Base-by-base conservation (phyloP, 1,284 basidiomycete genomes). In the Fomitopsis schrenkii region DNA sequence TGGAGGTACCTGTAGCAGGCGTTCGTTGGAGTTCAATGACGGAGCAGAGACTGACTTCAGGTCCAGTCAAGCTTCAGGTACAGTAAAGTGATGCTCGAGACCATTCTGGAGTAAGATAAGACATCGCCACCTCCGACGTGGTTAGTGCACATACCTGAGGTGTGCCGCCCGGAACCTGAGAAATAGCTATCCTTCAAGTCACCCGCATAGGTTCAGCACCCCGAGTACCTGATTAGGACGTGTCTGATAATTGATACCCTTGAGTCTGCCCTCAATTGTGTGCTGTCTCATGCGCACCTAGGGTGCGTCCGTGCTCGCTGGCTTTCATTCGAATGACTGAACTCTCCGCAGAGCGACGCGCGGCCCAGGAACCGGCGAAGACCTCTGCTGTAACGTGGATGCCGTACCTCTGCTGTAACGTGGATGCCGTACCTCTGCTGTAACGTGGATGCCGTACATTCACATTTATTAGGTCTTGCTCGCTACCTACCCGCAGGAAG, bases 1-100 rank as follows among this genome's bases (percentile, higher is more conserved):
- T 95, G 95, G 92, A 82, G 91, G 68, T 96, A 95, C 73, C 82
- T 99, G 55, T 89, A 91, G 63, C 81, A 88, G 66, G 84, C n/a
- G n/a, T n/a, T n/a, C 90, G 26, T 79, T 98, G 59, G 83, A 87
- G 60, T 85, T 90, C 56, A 84, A 96, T 70, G 95, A 97, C 72
- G 79, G 80, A n/a, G 71, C 80, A 33, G 84, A 88, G 63, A 91
- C 86, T 17, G 86, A 92, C n/a, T n/a, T n/a, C n/a, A n/a, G n/a
- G n/a, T n/a, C n/a, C n/a, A n/a, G n/a, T n/a, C n/a, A n/a, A n/a
- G n/a, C 67, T 88, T 82, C 74, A 80, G 80, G 61, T 96, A 97
- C 73, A 83, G 83, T 57, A 90, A 92, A 67, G 82, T 85, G 9
- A 85, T 89, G 12, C 77, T 95, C 52, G 93, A 96, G 72, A 87